Conservation (phyloP, 441 rosid species). For the Gossypium davidsonii region DNA sequence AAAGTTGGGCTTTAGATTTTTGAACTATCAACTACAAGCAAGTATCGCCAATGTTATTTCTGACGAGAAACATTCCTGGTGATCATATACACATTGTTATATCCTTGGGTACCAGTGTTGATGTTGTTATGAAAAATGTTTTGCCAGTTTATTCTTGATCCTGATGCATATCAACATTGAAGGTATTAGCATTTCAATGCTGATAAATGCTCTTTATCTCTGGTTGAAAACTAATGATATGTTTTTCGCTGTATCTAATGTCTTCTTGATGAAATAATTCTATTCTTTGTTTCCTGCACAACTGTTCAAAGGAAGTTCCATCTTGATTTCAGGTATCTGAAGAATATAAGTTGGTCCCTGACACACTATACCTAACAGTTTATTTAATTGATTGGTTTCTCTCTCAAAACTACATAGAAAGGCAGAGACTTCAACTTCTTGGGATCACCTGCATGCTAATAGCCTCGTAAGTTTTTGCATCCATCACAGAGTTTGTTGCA, state of each 20-base stretch:
- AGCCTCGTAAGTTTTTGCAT: slow-evolving; percentile 48
- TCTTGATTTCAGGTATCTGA: slow-evolving; percentile 52
- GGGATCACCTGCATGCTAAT: slow-evolving; percentile 74
- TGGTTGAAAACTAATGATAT: neutral
- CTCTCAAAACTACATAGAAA: slow-evolving; percentile 46
- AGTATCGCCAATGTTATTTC: neutral
- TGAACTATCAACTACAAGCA: neutral
- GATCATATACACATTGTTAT: neutral
- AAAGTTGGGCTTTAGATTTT: neutral
- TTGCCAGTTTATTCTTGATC: neutral
- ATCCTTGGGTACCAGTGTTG: neutral
- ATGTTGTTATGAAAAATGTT: neutral
- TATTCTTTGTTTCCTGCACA: neutral
- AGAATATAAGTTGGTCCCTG: slow-evolving; percentile 58
- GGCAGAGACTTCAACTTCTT: slow-evolving; percentile 55
- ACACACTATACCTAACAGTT: slow-evolving; percentile 58
- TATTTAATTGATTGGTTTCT: slow-evolving; percentile 63
- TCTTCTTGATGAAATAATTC: neutral
- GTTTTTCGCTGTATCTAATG: neutral
- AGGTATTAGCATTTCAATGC: neutral
- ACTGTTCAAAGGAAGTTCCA: neutral
- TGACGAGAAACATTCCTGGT: neutral
- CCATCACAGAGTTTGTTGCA: slow-evolving; percentile 2
- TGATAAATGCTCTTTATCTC: neutral
- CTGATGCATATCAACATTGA: neutral